phyloP scores from a whole-genome alignment of 306 rosid genomes.

The Cucurbita maxima region DNA sequence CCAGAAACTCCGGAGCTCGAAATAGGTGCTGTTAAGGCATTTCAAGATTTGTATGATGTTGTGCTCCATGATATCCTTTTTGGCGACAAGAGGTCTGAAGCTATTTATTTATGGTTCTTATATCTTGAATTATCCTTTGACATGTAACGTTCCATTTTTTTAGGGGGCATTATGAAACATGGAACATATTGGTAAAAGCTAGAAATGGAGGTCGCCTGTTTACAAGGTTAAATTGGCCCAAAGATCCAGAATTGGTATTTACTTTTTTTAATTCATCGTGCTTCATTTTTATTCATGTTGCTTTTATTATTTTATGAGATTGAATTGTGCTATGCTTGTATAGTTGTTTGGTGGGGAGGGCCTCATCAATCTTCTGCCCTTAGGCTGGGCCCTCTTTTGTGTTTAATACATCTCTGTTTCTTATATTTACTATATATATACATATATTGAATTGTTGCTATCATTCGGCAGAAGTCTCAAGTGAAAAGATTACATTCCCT shows the following conservation, averaged over 20 bases:
- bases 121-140: not conserved
- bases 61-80: slow-evolving; percentile 51
- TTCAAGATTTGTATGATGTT: slow-evolving; percentile 86
- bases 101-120: not conserved
- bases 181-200: slow-evolving; percentile 52
- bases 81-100: slow-evolving; percentile 54
- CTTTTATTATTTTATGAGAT: not conserved
- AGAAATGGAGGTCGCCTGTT: slow-evolving; percentile 65
- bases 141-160: slow-evolving; percentile 2
- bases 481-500: slow-evolving; percentile 70
- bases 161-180: slow-evolving; percentile 58
- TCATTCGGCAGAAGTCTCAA: slow-evolving; percentile 40
- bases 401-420: too few species aligned
- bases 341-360: too few species aligned
- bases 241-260: slow-evolving; percentile 51
- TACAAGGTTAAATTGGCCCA: slow-evolving; percentile 76
- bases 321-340: slow-evolving; percentile 5
- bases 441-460: slow-evolving; percentile 8
- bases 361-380: too few species aligned
- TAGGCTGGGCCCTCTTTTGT: too few species aligned
- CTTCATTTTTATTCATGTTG: not conserved
- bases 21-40: slow-evolving; percentile 74
- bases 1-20: slow-evolving; percentile 40
- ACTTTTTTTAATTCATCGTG: not conserved
- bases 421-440: too few species aligned